Evolutionary conservation across 2,329 filamentous ascomycete species (phyloP), one percentile per base, ranked within the genome.

Genomic region (Plenodomus lindquistii): DNA sequence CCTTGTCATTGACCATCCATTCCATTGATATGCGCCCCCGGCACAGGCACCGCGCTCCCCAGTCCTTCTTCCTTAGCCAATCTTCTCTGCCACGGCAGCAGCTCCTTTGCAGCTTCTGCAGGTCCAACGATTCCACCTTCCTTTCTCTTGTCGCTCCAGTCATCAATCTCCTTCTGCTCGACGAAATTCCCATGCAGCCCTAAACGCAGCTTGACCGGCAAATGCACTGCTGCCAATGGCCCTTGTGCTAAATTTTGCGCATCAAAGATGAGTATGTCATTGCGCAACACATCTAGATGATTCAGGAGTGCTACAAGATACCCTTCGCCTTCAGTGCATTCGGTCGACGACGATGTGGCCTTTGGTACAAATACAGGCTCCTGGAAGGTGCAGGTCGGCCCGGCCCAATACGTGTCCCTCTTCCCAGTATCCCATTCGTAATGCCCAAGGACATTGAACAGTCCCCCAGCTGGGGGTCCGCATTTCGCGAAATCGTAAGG

Each of bases 341-440:
- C 18, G 2, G 31, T 15, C 9, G 21, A n/a, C 0, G 67, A 72
- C 17, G 68, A 69, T 2, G 71, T 67, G 0, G 62, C 61, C 24
- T 70, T 67, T 0, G 80, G 79, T 11, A 82, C 76, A 47, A 83
- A 83, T 0, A 78, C 75, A 0, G 80, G 80, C 52, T 83, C 80
- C 59, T 82, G 80, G 51, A 81, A 78, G 0, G 77, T 78, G 20
- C 71, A 67, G 9, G 64, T 71, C 20, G 65, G 69, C 1, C 70
- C 73, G 17, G 65, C 70, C 52, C 62, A 74, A 43, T 61, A 74
- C 21, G 56, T 67, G 42, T 67, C 62, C 11, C 63, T 70, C 41
- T 61, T 54, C 1, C 67, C 63, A 1, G 59, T 66, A 9, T 66
- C 62, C 65, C 66, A 70, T 22, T 66, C 60, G 31, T 55, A 67